These are phyloP conservation scores for Lodderomyces metapsilosis DNA, from an alignment of 1,139 yeast species.

Conservation along the genomic window DNA sequence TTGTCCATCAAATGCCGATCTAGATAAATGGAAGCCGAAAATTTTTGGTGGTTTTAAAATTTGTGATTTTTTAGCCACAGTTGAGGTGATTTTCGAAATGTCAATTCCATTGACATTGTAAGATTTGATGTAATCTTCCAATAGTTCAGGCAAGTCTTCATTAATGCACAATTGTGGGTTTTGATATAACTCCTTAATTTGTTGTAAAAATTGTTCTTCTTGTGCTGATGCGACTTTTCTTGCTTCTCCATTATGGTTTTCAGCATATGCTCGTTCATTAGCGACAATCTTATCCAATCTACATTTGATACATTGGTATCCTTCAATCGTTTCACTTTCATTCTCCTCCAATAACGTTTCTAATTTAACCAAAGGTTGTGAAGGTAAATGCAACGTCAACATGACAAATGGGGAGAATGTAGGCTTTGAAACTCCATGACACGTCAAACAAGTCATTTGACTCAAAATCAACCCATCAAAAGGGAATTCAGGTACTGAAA, in stretches of 20 bases:
- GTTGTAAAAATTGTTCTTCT: slow-evolving; percentile 18
- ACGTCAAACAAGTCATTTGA: slow-evolving; percentile 65
- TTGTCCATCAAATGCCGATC: slow-evolving; percentile 76
- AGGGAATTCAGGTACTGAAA: slow-evolving; percentile 62
- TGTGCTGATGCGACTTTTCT: slow-evolving; percentile 17
- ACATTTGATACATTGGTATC: slow-evolving; percentile 77
- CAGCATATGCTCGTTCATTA: slow-evolving; percentile 19
- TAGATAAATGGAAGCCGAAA: slow-evolving; percentile 73
- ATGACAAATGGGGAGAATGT: slow-evolving; percentile 65
- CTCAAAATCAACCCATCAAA: slow-evolving; percentile 67
- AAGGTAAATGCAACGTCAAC: slow-evolving; percentile 75
- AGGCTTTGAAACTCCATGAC: slow-evolving; percentile 63
- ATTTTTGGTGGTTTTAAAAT: slow-evolving; percentile 68
- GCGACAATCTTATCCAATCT: slow-evolving; percentile 50
- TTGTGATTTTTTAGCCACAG: slow-evolving; percentile 63
- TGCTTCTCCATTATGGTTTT: slow-evolving; percentile 11
- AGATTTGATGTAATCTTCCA: slow-evolving; percentile 45
- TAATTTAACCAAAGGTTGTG: slow-evolving; percentile 46
- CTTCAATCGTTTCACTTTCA: slow-evolving; percentile 71
- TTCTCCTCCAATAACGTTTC: slow-evolving; percentile 55
- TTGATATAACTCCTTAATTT: slow-evolving; percentile 29
- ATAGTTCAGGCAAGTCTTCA: slow-evolving; percentile 51
- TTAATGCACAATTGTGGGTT: slow-evolving; percentile 49
- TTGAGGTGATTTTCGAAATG: slow-evolving; percentile 51
- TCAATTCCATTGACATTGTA: slow-evolving; percentile 46